Base-by-base conservation (phyloP, 495 filamentous ascomycete species). In the Penicillium nucicola region DNA sequence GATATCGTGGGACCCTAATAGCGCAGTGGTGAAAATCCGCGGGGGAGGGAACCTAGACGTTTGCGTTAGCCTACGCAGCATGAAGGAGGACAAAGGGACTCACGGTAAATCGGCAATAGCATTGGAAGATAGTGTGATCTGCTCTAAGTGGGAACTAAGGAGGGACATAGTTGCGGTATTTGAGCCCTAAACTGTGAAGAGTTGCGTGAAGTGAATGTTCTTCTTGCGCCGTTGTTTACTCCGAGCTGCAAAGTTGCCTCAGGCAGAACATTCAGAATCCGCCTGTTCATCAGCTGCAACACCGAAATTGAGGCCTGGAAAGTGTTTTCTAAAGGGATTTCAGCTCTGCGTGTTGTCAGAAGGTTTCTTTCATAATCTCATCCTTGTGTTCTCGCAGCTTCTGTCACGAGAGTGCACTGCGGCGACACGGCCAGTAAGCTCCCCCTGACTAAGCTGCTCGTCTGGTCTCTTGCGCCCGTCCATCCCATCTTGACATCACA, bases 11-110 rank as follows among this genome's bases (percentile, higher is more conserved):
- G 82, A 81, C 48, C 85, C 84, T 42, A 97, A 82, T 35, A 97
- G 80, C 30, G 93, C 89, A 68, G 95, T 97, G 55, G 92, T 95
- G 71, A 97, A 98, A 62, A 92, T 89, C 59, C 90, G 95, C n/a
- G 93, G 89, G 12, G 81, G 81, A 19, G 89, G 89, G 57, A 98
- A 98, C 15, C 90, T 92, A 58, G 32, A 52, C 19, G 31, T 15
- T 14, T 38, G 32, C 12, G 43, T 55, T 50, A 53, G 38, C 15
- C 31, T 39, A 17, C 33, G 34, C 36, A 20, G 35, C 32, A 11
- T 13, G 31, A 30, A 39, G 30, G 22, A 10, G 5, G 23, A 22
- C n/a, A 13, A 9, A 11, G 18, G 28, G 18, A 71, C 88, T 32
- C 61, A 93, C 89, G 90, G 86, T 30, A 97, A 83, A 50, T 88